phyloP scores from a whole-genome alignment of 2,329 filamentous ascomycete species.

The Colletotrichum horii region DNA sequence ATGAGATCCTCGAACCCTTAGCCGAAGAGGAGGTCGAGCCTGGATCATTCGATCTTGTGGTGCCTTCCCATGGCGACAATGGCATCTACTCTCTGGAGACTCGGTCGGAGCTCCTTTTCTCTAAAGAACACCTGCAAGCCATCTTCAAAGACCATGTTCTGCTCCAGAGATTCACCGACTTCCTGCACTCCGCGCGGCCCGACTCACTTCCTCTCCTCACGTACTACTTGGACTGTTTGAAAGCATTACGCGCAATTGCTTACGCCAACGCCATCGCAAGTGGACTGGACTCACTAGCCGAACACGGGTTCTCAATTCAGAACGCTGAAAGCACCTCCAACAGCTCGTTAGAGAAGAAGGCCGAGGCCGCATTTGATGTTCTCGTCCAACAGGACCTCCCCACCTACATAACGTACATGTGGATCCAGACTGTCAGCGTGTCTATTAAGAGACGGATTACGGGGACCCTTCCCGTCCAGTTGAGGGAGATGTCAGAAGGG shows the following conservation, averaged over 20 bases:
- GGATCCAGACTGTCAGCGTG: slow-evolving; percentile 71
- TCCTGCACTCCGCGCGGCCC: slow-evolving; percentile 64
- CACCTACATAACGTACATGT: slow-evolving; percentile 73
- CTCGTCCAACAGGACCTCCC: slow-evolving; percentile 73
- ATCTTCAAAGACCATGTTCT: slow-evolving; percentile 70
- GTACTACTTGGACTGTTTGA: slow-evolving; percentile 75
- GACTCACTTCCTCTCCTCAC: slow-evolving; percentile 69
- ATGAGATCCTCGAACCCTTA: slow-evolving; percentile 39
- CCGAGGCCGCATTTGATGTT: slow-evolving; percentile 67
- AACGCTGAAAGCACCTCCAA: slow-evolving; percentile 60
- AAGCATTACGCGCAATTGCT: slow-evolving; percentile 72
- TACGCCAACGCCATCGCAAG: slow-evolving; percentile 74
- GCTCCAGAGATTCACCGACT: slow-evolving; percentile 70
- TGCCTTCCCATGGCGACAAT: slow-evolving; percentile 24
- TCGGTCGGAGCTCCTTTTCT: slow-evolving; percentile 71
- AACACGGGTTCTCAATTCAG: slow-evolving; percentile 59
- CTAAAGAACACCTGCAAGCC: slow-evolving; percentile 64
- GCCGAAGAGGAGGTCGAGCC: slow-evolving; percentile 40
- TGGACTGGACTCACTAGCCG: slow-evolving; percentile 61
- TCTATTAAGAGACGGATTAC: slow-evolving; percentile 73
- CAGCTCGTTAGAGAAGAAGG: slow-evolving; percentile 63
- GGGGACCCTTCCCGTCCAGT: slow-evolving; percentile 66
- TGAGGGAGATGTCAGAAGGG: slow-evolving; percentile 74
- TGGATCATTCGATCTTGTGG: slow-evolving; percentile 40
- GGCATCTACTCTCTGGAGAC: slow-evolving; percentile 60